Conservation (phyloP, 2,329 filamentous ascomycete genomes). For the Rutstroemia sp. region DNA sequence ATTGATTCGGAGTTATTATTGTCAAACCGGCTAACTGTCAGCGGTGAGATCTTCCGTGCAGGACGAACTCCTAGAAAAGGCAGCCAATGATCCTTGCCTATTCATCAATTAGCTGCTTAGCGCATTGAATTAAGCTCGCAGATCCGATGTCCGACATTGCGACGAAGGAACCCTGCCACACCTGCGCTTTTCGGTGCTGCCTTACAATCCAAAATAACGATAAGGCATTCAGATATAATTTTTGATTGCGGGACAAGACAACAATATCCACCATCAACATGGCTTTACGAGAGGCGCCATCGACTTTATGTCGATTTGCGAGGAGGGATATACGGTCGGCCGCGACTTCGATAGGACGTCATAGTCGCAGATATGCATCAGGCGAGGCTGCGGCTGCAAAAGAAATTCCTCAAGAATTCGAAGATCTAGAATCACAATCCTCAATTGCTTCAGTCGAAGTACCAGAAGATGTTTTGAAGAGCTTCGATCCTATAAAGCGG, state of each 20-base stretch:
- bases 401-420: slow-evolving; percentile 23
- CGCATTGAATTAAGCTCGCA: too few species aligned
- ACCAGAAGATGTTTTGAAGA: slow-evolving; percentile 31
- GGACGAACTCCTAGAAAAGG: too few species aligned
- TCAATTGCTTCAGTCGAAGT: slow-evolving; percentile 33
- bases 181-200: too few species aligned
- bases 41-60: too few species aligned
- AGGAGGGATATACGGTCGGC: slow-evolving; percentile 18
- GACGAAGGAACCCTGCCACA: too few species aligned
- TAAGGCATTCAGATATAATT: slow-evolving; percentile 3
- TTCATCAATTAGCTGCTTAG: too few species aligned
- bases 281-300: slow-evolving; percentile 28
- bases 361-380: slow-evolving; percentile 24
- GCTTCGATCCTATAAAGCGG: slow-evolving; percentile 41
- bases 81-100: too few species aligned
- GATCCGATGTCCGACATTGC: too few species aligned
- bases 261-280: slow-evolving; percentile 16
- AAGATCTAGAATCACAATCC: slow-evolving; percentile 40
- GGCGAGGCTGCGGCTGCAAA: slow-evolving; percentile 18
- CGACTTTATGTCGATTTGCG: slow-evolving; percentile 22
- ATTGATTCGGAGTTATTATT: too few species aligned
- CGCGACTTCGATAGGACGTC: slow-evolving; percentile 5
- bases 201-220: too few species aligned
- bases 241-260: not conserved
- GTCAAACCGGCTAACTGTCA: too few species aligned